Percentiles rank a stretch among this genome's conserved stretches.
Conservation (phyloP, 2,329 filamentous ascomycete species). For the Ophiocordyceps camponoti-floridani region DNA sequence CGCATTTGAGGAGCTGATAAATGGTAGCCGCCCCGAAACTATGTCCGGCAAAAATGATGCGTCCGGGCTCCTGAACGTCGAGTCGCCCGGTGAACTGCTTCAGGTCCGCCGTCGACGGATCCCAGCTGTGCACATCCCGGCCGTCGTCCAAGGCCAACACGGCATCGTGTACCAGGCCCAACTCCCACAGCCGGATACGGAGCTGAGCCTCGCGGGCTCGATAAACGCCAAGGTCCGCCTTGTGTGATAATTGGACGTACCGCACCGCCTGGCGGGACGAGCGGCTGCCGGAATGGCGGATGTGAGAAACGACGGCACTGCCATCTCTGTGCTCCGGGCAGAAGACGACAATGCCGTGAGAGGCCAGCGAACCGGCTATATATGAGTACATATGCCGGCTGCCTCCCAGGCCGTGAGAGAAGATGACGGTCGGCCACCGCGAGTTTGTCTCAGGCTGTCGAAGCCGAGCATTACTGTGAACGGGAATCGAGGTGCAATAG, state of each 20-base stretch:
- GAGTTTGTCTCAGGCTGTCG: conserved; percentile 28
- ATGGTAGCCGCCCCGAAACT: conserved; percentile 63
- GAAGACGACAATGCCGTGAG: conserved; percentile 63
- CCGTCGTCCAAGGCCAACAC: conserved; percentile 47
- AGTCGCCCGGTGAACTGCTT: conserved; percentile 41
- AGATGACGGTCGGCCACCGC: conserved; percentile 67
- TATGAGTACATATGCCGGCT: conserved; percentile 76
- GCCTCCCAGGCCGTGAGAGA: conserved; percentile 73
- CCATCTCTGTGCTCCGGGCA: conserved; percentile 74
- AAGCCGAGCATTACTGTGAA: conserved; percentile 51
- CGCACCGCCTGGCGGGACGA: conserved; percentile 18
- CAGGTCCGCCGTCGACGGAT: conserved; percentile 30
- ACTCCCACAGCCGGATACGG: conserved; percentile 60
- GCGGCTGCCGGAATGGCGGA: conserved; percentile 40
- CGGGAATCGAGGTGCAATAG: conserved; percentile 56
- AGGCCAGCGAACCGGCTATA: conserved; percentile 59
- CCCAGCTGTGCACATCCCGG: conserved; percentile 29
- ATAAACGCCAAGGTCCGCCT: conserved; percentile 46
- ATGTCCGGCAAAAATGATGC: conserved; percentile 61
- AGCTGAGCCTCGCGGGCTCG: conserved; percentile 52
- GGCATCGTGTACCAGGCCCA: conserved; percentile 52
- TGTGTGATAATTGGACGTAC: conserved; percentile 41
- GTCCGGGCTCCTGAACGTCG: conserved; percentile 52
- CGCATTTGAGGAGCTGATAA: conserved; percentile 62
- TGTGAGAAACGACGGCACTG: conserved; percentile 55